Conservation (phyloP, 1,139 yeast genomes). For the Cylindricascospora bacillispora region DNA sequence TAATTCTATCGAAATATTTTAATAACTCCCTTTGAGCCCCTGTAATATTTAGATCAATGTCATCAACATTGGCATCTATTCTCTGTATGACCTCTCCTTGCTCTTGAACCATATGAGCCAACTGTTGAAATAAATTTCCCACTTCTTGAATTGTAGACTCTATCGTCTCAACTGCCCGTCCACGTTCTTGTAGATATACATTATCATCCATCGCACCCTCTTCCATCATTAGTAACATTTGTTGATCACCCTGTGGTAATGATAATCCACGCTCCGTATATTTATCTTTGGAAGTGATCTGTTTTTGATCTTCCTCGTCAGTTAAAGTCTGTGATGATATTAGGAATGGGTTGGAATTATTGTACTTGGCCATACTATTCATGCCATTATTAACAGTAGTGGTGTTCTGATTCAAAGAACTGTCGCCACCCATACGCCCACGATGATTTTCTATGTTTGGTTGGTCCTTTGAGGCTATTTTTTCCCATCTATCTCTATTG, state of each 20-base stretch:
- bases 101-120: slow-evolving; percentile 95
- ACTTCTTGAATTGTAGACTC: slow-evolving; percentile 94
- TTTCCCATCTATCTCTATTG: slow-evolving; percentile 72
- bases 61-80: slow-evolving; percentile 91
- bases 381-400: slow-evolving; percentile 1
- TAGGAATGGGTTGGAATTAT: slow-evolving; percentile 27
- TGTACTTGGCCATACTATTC: slow-evolving; percentile 11
- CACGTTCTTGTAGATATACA: slow-evolving; percentile 70
- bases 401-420: slow-evolving; percentile 2
- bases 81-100: slow-evolving; percentile 95
- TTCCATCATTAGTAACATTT: slow-evolving; percentile 60
- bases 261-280: slow-evolving; percentile 30
- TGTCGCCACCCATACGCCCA: slow-evolving; percentile 2
- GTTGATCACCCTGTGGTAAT: slow-evolving; percentile 68
- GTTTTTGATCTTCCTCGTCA: slow-evolving; percentile 28
- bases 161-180: slow-evolving; percentile 85
- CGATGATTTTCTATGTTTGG: slow-evolving; percentile 2
- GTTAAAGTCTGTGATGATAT: slow-evolving; percentile 17
- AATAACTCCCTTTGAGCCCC: slow-evolving; percentile 93
- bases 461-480: slow-evolving; percentile 35
- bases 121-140: slow-evolving; percentile 85
- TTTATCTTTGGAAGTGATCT: slow-evolving; percentile 16
- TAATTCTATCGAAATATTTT: slow-evolving; percentile 78
- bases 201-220: slow-evolving; percentile 40
- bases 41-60: slow-evolving; percentile 70